Percentiles rank a stretch among this genome's conserved stretches.
These are phyloP conservation scores for Claviceps humidiphila DNA, from an alignment of 2,329 filamentous ascomycete species.

Conservation along the genomic window DNA sequence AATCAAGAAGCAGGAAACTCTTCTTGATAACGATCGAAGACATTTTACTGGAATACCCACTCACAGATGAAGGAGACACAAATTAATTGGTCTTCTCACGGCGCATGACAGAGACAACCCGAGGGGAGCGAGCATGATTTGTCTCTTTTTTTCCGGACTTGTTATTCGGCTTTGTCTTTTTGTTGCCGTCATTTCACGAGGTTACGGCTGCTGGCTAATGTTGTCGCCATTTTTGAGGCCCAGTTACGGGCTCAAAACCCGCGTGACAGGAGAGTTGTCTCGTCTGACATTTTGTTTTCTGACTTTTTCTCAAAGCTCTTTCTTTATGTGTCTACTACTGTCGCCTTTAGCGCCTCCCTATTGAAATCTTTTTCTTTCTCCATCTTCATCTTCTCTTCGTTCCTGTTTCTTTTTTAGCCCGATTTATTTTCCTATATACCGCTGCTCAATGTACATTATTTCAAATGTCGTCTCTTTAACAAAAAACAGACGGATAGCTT, in stretches of 20 bases:
- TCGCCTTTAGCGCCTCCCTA: neutral
- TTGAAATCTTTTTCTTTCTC: neutral
- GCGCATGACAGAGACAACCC: neutral
- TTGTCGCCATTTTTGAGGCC: conserved; percentile 14
- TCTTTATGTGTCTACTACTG: neutral
- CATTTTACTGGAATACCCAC: neutral
- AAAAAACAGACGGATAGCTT: conserved; percentile 11
- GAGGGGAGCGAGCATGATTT: neutral
- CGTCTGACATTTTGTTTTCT: conserved; percentile 4
- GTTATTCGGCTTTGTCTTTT: conserved; percentile 9
- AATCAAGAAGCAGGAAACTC: neutral
- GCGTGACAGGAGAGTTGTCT: conserved; percentile 2
- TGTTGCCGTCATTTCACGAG: conserved; percentile 15
- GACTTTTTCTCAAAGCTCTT: conserved; percentile 1
- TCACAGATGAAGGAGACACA: neutral
- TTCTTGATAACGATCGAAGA: neutral
- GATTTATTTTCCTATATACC: conserved; percentile 3
- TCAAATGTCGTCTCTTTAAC: conserved; percentile 14
- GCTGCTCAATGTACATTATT: conserved; percentile 19
- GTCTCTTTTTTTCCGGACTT: conserved; percentile 4
- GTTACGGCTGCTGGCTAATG: conserved; percentile 22
- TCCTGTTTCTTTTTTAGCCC: neutral
- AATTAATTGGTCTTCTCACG: neutral
- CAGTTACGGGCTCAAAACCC: neutral
- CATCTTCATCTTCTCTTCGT: neutral